Evolutionary conservation across 2,329 filamentous ascomycete genomes (phyloP).

Genomic region (Paracoccidioides lutzii): DNA sequence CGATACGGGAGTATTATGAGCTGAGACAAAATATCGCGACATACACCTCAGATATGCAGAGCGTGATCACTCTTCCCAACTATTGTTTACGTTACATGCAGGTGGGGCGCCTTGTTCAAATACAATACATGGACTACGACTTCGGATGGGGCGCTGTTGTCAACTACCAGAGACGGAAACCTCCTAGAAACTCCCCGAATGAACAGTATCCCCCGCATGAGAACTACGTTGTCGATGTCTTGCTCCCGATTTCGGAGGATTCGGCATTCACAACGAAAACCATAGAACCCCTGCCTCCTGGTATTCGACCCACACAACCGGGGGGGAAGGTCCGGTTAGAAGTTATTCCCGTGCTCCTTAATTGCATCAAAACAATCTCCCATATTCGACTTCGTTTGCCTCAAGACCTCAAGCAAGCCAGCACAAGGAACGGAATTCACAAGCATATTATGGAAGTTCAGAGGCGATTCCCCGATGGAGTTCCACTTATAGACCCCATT

Average conservation of each 20-base stretch:
- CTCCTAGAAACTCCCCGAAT: slow-evolving; percentile 50
- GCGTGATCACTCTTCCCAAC: slow-evolving; percentile 82
- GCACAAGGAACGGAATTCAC: slow-evolving; percentile 56
- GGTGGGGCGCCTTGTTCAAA: slow-evolving; percentile 71
- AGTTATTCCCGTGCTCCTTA: slow-evolving; percentile 73
- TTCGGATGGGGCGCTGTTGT: slow-evolving; percentile 93
- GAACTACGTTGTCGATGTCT: slow-evolving; percentile 68
- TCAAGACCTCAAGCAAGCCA: slow-evolving; percentile 54
- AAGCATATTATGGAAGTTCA: slow-evolving; percentile 65
- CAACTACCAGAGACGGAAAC: slow-evolving; percentile 54
- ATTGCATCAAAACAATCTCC: slow-evolving; percentile 70
- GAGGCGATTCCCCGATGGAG: slow-evolving; percentile 79
- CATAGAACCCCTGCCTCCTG: slow-evolving; percentile 50
- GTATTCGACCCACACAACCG: slow-evolving; percentile 46
- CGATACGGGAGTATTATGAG: slow-evolving; percentile 88
- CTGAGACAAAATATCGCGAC: slow-evolving; percentile 70
- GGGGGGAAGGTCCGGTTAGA: slow-evolving; percentile 61
- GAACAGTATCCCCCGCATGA: slow-evolving; percentile 62
- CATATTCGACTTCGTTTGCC: slow-evolving; percentile 76
- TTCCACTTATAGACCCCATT: slow-evolving; percentile 80
- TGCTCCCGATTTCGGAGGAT: slow-evolving; percentile 50
- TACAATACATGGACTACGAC: slow-evolving; percentile 67
- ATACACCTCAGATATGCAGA: slow-evolving; percentile 78
- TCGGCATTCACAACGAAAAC: slow-evolving; percentile 44
- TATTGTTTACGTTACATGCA: slow-evolving; percentile 78